Percentiles rank a stretch among this genome's conserved stretches.
Evolutionary conservation across 305 asterid species (phyloP).

Genomic region (Fraxinus nigra): DNA sequence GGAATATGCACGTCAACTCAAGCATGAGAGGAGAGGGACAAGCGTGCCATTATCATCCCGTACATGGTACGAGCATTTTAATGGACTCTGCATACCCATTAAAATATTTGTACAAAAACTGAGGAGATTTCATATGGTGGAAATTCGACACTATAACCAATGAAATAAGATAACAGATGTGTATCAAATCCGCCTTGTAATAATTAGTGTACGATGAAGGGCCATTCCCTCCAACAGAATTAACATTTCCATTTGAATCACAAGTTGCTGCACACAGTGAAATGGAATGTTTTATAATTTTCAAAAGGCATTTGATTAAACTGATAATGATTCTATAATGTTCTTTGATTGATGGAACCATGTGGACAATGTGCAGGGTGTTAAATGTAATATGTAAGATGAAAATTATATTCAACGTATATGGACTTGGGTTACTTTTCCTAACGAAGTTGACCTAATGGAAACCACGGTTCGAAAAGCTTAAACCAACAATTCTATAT

Average conservation of each 20-base stretch:
- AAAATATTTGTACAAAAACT: neutral
- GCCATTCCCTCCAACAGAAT: neutral
- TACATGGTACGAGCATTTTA: neutral
- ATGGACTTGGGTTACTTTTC: neutral
- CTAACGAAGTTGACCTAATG: neutral
- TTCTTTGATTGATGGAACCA: neutral
- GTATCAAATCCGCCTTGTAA: slow-evolving; percentile 10
- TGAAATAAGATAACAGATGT: neutral
- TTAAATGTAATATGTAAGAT: neutral
- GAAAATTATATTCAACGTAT: neutral
- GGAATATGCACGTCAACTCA: neutral
- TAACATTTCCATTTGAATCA: neutral
- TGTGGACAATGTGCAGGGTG: neutral
- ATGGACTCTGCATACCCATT: neutral
- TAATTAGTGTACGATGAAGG: slow-evolving; percentile 18
- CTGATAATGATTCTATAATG: neutral
- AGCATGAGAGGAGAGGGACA: neutral
- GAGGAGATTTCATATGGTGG: neutral
- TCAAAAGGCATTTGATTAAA: slow-evolving; percentile 9
- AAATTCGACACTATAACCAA: neutral
- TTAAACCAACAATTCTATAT: neutral
- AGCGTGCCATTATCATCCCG: neutral
- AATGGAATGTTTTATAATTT: neutral
- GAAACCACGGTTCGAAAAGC: neutral
- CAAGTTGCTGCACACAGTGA: neutral